Conservation (phyloP, 1,284 basidiomycete species). For the Fomitopsis schrenkii region DNA sequence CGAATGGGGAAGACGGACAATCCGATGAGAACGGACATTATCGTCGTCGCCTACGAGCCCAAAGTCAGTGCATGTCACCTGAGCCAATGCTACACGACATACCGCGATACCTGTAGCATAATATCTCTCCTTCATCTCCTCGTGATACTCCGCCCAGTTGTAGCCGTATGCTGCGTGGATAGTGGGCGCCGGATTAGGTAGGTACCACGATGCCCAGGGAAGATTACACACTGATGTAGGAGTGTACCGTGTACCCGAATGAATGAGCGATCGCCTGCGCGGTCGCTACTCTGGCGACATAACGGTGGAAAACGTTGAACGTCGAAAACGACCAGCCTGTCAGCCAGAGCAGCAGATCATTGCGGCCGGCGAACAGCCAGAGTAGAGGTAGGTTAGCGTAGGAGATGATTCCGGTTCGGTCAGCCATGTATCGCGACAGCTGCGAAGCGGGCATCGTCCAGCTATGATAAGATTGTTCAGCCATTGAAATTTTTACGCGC, state of each 20-base stretch:
- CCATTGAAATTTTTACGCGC: too few relatives aligned
- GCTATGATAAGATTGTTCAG: neutral
- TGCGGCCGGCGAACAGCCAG: neutral
- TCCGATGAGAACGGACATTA: neutral
- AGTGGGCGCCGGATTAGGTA: neutral
- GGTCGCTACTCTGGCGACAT: neutral
- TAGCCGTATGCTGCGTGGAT: neutral
- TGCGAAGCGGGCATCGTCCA: neutral
- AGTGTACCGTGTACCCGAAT: neutral
- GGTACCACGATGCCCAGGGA: neutral
- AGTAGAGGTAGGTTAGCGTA: neutral
- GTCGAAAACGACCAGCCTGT: neutral
- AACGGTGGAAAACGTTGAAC: neutral
- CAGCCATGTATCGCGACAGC: neutral
- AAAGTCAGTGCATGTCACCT: neutral
- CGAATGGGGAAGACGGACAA: neutral
- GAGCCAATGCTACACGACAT: neutral
- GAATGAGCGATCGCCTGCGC: neutral
- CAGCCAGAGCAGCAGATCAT: neutral
- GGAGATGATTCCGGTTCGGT: neutral
- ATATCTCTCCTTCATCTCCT: neutral
- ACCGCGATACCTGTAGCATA: neutral
- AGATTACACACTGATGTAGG: neutral
- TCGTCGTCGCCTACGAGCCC: neutral
- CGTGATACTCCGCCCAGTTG: neutral